Evolutionary conservation across 2,329 filamentous ascomycete genomes (phyloP).

Genomic region (Aureobasidium sp.): DNA sequence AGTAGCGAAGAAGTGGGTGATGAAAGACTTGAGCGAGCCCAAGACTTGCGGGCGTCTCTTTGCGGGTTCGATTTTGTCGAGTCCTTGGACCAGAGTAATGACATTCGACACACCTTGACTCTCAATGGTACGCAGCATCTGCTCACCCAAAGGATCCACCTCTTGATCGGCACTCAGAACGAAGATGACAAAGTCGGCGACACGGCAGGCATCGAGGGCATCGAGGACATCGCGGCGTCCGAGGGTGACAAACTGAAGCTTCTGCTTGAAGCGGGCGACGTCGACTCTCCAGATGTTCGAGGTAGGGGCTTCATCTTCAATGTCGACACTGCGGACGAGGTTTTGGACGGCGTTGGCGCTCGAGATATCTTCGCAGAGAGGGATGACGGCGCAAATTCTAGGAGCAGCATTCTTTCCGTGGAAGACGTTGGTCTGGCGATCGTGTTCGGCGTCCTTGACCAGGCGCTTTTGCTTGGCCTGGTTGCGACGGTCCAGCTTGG

Average conservation of each 20-base stretch:
- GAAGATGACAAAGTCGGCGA: slow-evolving; percentile 86
- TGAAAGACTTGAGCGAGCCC: slow-evolving; percentile 80
- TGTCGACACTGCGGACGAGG: slow-evolving; percentile 72
- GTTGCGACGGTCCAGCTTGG: slow-evolving; percentile 90
- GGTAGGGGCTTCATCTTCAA: slow-evolving; percentile 55
- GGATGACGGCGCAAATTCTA: slow-evolving; percentile 78
- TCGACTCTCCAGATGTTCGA: slow-evolving; percentile 52
- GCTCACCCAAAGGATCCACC: slow-evolving; percentile 75
- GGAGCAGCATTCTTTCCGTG: slow-evolving; percentile 79
- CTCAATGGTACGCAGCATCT: slow-evolving; percentile 78
- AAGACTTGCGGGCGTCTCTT: slow-evolving; percentile 72
- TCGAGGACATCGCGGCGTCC: slow-evolving; percentile 64
- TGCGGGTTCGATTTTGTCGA: slow-evolving; percentile 68
- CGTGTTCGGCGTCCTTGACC: slow-evolving; percentile 74
- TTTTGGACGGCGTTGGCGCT: slow-evolving; percentile 56
- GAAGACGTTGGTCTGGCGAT: slow-evolving; percentile 73
- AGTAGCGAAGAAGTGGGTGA: slow-evolving; percentile 87
- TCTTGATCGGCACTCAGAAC: slow-evolving; percentile 75
- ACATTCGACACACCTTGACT: slow-evolving; percentile 91
- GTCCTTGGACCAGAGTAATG: slow-evolving; percentile 65
- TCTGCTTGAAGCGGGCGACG: slow-evolving; percentile 91
- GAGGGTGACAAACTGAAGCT: slow-evolving; percentile 73
- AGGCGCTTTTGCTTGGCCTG: slow-evolving; percentile 85
- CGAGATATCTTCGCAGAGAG: slow-evolving; percentile 68
- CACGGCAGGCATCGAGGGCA: slow-evolving; percentile 74